Percentiles rank a stretch among this genome's conserved stretches.
phyloP scores from a whole-genome alignment of 768 basidiomycete species.

The Podaxis pistillaris region DNA sequence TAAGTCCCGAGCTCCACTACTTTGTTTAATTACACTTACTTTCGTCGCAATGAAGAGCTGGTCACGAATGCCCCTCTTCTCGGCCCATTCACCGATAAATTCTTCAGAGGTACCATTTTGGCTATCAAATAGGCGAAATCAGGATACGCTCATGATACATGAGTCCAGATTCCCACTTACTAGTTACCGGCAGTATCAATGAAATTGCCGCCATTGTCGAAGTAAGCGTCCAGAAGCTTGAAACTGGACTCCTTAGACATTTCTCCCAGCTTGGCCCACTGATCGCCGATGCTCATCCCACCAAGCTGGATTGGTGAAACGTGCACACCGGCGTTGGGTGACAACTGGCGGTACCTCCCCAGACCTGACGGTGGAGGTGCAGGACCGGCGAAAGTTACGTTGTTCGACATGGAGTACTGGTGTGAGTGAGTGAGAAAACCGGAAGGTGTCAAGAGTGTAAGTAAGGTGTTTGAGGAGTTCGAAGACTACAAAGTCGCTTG shows the following conservation, averaged over 20 bases:
- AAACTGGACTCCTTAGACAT: constrained; percentile 41
- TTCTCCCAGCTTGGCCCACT: constrained; percentile 29
- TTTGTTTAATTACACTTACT: constrained; percentile 20
- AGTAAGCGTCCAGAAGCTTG: constrained; percentile 41
- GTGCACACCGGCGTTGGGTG: constrained; percentile 32
- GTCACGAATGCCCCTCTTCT: constrained; percentile 40
- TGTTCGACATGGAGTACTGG: too few species aligned
- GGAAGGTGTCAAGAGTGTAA: too few species aligned
- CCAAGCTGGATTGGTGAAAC: constrained; percentile 42
- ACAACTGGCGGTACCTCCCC: constrained; percentile 30
- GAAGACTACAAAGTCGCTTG: too few species aligned
- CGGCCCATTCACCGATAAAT: constrained; percentile 51
- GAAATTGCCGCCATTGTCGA: constrained; percentile 43
- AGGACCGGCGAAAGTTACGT: neutral
- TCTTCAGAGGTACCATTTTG: constrained; percentile 53
- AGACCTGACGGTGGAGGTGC: constrained; percentile 29
- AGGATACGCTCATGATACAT: neutral
- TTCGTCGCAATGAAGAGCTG: constrained; percentile 48
- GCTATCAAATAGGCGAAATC: constrained; percentile 19
- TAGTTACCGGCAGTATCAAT: constrained; percentile 46
- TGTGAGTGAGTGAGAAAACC: too few species aligned
- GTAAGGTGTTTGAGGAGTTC: too few species aligned
- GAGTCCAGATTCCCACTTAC: constrained; percentile 19
- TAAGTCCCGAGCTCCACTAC: neutral
- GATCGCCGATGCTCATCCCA: constrained; percentile 38